Evolutionary conservation across 2,329 filamentous ascomycete genomes (phyloP).

Genomic region (Drechslerella dactyloides): DNA sequence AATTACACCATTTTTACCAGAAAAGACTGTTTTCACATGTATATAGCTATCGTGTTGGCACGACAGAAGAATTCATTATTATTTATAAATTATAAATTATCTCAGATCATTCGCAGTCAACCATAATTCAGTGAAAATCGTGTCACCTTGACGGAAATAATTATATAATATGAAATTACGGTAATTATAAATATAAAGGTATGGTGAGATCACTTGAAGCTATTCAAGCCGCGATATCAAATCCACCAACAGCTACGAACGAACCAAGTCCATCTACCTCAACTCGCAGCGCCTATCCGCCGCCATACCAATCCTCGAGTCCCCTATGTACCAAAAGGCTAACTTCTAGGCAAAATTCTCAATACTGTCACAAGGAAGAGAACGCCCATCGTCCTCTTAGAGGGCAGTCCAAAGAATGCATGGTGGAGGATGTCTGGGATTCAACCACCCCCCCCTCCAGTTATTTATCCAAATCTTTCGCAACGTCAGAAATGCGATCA

Average conservation of each 20-base stretch:
- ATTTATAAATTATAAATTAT: conserved; percentile 21
- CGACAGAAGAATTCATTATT: conserved; percentile 23
- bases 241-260: conserved; percentile 34
- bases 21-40: conserved; percentile 32
- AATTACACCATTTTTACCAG: conserved; percentile 25
- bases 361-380: conserved; percentile 31
- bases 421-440: conserved; percentile 27
- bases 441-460: conserved; percentile 23
- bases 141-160: conserved; percentile 34
- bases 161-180: conserved; percentile 37
- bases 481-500: conserved; percentile 22
- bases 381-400: conserved; percentile 26
- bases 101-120: conserved; percentile 30
- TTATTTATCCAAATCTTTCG: conserved; percentile 30
- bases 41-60: conserved; percentile 23
- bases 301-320: too few species aligned
- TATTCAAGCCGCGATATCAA: conserved; percentile 36
- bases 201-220: conserved; percentile 31
- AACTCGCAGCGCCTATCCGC: too few species aligned
- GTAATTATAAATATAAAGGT: too few species aligned
- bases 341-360: conserved; percentile 25
- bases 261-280: conserved; percentile 34
- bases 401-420: conserved; percentile 25
- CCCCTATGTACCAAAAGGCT: conserved; percentile 29
- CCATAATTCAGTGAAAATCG: conserved; percentile 33